A percentile compares a stretch with the other conserved stretches of the same genome.
These are phyloP conservation scores for Gremmenia infestans DNA, from an alignment of 2,329 filamentous ascomycete species.

Conservation along the genomic window DNA sequence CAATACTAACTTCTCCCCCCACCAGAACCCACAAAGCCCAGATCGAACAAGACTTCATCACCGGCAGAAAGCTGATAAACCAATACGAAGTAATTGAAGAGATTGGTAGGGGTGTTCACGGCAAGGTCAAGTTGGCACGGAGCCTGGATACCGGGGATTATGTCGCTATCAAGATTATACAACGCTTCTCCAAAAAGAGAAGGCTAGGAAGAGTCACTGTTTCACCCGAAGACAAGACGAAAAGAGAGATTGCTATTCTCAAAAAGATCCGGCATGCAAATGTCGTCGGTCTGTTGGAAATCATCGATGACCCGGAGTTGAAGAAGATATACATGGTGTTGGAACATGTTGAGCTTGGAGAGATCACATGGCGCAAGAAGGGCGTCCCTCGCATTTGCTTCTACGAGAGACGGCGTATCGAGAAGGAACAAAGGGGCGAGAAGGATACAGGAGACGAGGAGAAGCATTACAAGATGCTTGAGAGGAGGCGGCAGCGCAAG, in stretches of 20 bases:
- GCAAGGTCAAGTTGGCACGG: slow-evolving; percentile 92
- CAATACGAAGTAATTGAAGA: slow-evolving; percentile 97
- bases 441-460: slow-evolving; percentile 53
- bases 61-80: slow-evolving; percentile 94
- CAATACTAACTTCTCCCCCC: slow-evolving; percentile 18
- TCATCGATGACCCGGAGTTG: slow-evolving; percentile 92
- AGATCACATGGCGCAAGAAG: slow-evolving; percentile 90
- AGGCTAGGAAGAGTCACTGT: slow-evolving; percentile 79
- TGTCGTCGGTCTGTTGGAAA: slow-evolving; percentile 89
- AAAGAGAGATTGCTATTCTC: slow-evolving; percentile 93
- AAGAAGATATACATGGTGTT: slow-evolving; percentile 99
- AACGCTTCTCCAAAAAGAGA: slow-evolving; percentile 87
- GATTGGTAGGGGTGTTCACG: slow-evolving; percentile 90
- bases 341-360: slow-evolving; percentile 89
- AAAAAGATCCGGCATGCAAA: slow-evolving; percentile 99
- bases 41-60: slow-evolving; percentile 82
- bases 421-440: slow-evolving; percentile 62
- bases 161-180: slow-evolving; percentile 98
- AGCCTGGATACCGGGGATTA: slow-evolving; percentile 70
- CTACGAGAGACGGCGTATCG: slow-evolving; percentile 75
- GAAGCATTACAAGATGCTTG: slow-evolving; percentile 53
- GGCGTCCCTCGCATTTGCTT: slow-evolving; percentile 77
- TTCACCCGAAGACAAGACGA: slow-evolving; percentile 72
- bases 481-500: slow-evolving; percentile 54
- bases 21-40: slow-evolving; percentile 79